These are phyloP conservation scores for Diaporthe caulivora DNA, from an alignment of 2,329 filamentous ascomycete species.

Conservation along the genomic window DNA sequence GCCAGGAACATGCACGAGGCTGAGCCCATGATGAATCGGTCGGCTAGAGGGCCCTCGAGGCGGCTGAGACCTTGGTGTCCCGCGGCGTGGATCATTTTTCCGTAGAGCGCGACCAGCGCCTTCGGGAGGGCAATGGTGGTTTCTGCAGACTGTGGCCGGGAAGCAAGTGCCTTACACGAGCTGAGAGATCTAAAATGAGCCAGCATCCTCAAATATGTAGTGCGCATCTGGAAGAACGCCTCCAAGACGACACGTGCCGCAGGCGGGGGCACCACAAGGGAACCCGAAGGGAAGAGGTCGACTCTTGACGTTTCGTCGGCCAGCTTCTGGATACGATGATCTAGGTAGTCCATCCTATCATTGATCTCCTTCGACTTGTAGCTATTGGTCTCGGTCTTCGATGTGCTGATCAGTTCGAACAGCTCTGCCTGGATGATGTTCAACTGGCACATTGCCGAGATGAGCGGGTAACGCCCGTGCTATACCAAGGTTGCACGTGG, in stretches of 20 bases:
- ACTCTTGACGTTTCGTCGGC: background rate
- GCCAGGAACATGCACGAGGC: constrained; percentile 17
- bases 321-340: background rate
- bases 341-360: constrained; percentile 19
- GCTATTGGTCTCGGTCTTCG: background rate
- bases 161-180: constrained; percentile 10
- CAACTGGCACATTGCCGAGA: background rate
- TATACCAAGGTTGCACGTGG: background rate
- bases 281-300: background rate
- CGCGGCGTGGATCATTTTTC: background rate
- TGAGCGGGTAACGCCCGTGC: constrained; percentile 7
- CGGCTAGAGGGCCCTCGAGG: background rate
- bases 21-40: constrained; percentile 8
- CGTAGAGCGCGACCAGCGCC: constrained; percentile 1
- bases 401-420: background rate
- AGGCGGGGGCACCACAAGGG: background rate
- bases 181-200: constrained; percentile 13
- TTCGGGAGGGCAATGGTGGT: background rate
- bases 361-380: constrained; percentile 11
- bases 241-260: background rate
- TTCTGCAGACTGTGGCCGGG: background rate
- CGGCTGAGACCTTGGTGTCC: background rate
- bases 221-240: constrained; percentile 16
- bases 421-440: constrained; percentile 10
- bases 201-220: constrained; percentile 12